Evolutionary conservation across 83 land plant species (phyloP).

Genomic region (Picea mariana): DNA sequence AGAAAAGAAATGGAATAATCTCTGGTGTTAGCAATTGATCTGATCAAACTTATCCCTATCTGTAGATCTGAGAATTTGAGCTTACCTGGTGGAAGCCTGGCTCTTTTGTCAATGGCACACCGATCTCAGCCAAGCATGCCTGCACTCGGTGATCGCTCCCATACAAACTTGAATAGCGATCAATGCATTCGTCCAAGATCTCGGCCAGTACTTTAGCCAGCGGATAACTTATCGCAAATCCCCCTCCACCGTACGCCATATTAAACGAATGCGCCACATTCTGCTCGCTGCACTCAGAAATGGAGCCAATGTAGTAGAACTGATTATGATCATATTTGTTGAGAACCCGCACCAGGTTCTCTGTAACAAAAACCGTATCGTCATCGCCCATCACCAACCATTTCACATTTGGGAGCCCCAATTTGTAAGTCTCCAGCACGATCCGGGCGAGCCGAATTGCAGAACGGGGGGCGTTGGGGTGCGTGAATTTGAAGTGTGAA

Average conservation of each 20-base stretch:
- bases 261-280: slow-evolving; percentile 53
- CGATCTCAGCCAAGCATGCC: slow-evolving; percentile 79
- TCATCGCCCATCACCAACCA: slow-evolving; percentile 98
- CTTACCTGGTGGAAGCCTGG: slow-evolving; percentile 91
- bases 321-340: slow-evolving; percentile 67
- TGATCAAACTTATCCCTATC: too few species aligned
- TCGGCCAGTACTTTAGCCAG: slow-evolving; percentile 52
- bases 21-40: too few species aligned
- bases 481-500: slow-evolving; percentile 51
- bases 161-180: slow-evolving; percentile 59
- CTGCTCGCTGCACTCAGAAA: slow-evolving; percentile 82
- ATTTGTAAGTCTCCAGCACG: slow-evolving; percentile 51
- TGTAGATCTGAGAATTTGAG: background rate
- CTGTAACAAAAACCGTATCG: slow-evolving; percentile 82
- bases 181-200: slow-evolving; percentile 66
- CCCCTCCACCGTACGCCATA: slow-evolving; percentile 95
- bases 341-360: slow-evolving; percentile 72
- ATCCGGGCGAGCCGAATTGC: slow-evolving; percentile 85
- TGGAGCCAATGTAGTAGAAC: slow-evolving; percentile 75
- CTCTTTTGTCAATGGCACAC: slow-evolving; percentile 71
- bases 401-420: slow-evolving; percentile 49
- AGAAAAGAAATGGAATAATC: too few species aligned
- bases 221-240: slow-evolving; percentile 74
- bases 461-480: slow-evolving; percentile 41
- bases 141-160: slow-evolving; percentile 81